Evolutionary conservation across 1,284 basidiomycete genomes (phyloP).

Genomic region (Ceratobasidium sp.): DNA sequence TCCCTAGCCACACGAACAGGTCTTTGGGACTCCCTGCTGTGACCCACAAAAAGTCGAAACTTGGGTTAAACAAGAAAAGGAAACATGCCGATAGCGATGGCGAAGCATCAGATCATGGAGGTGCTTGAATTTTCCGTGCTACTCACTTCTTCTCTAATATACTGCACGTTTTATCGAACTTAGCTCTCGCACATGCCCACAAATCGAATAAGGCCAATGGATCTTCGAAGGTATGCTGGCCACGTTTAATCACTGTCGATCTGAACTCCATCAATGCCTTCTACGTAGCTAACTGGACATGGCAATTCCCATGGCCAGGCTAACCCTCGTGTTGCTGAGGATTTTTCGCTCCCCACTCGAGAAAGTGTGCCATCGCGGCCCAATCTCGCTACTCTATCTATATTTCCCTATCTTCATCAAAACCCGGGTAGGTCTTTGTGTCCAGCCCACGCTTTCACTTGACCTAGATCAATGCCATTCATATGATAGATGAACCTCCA

Average conservation of each 20-base stretch:
- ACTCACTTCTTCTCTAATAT: neutral
- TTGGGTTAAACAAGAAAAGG: conserved; percentile 19
- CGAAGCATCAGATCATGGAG: conserved; percentile 35
- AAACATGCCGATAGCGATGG: conserved; percentile 40
- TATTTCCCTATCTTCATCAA: conserved; percentile 42
- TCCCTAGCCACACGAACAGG: conserved; percentile 1
- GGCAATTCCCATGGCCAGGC: conserved; percentile 28
- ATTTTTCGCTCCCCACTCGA: conserved; percentile 32
- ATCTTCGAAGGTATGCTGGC: conserved; percentile 31
- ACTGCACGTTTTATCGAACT: neutral
- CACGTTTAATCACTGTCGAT: neutral
- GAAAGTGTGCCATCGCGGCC: conserved; percentile 25
- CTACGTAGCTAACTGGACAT: neutral
- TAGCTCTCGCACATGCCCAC: conserved; percentile 20
- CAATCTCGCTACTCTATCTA: conserved; percentile 29
- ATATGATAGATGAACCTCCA: conserved; percentile 8
- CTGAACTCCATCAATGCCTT: neutral
- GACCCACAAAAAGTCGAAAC: conserved; percentile 35
- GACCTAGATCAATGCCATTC: neutral
- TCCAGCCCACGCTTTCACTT: conserved; percentile 4
- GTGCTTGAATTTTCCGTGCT: neutral
- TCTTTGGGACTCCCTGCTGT: neutral
- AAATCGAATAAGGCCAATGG: conserved; percentile 35
- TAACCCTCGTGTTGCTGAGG: conserved; percentile 39
- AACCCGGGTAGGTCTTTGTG: conserved; percentile 19